These are phyloP conservation scores for Zopfia rhizophila DNA, from an alignment of 2,329 filamentous ascomycete genomes.

Conservation along the genomic window DNA sequence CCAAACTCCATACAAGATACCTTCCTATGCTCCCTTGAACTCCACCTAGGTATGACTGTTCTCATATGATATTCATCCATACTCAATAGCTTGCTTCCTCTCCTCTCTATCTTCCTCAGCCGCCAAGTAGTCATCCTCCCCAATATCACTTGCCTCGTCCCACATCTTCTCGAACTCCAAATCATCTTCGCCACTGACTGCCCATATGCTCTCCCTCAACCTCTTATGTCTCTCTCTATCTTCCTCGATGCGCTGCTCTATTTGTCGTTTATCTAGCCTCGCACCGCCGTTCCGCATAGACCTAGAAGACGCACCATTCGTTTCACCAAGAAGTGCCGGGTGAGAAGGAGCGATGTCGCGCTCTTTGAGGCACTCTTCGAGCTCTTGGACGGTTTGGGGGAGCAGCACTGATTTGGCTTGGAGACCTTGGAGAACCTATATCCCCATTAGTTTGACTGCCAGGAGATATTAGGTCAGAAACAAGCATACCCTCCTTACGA, in stretches of 20 bases:
- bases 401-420: conserved; percentile 77
- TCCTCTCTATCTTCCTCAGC: conserved; percentile 78
- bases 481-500: conserved; percentile 77
- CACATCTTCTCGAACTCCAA: conserved; percentile 84
- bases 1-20: neutral
- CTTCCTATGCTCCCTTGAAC: neutral
- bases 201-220: conserved; percentile 92
- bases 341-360: conserved; percentile 65
- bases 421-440: conserved; percentile 74
- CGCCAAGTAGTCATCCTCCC: conserved; percentile 84
- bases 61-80: conserved; percentile 28
- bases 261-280: conserved; percentile 82
- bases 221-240: conserved; percentile 95
- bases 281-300: conserved; percentile 52
- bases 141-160: conserved; percentile 87
- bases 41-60: neutral
- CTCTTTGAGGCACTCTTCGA: conserved; percentile 84
- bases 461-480: neutral
- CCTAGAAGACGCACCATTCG: conserved; percentile 25
- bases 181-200: conserved; percentile 72
- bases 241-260: conserved; percentile 96
- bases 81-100: conserved; percentile 59
- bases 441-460: neutral
- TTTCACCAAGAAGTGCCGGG: conserved; percentile 32
- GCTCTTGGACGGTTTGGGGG: conserved; percentile 78